These are phyloP conservation scores for Gonium pectorale DNA, from an alignment of 139 green algal genomes.

Conservation along the genomic window DNA sequence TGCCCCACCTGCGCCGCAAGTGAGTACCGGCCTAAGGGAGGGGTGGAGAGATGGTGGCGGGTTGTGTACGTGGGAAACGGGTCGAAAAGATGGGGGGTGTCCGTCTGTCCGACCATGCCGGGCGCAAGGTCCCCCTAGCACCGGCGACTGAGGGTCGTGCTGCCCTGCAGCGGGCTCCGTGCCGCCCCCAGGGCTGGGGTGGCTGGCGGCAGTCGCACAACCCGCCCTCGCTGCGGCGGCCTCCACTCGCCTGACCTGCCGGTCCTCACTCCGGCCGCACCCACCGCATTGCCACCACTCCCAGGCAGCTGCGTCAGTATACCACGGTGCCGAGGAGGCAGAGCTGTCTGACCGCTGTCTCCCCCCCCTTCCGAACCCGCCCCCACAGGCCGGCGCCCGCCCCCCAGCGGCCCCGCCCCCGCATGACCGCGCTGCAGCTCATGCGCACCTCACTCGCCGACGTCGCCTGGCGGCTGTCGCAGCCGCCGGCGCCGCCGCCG, in stretches of 20 bases:
- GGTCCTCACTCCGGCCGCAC: background rate
- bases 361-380: background rate
- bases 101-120: background rate
- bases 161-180: background rate
- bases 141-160: background rate
- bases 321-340: too few relatives aligned
- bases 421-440: constrained; percentile 3
- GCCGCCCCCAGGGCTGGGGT: background rate
- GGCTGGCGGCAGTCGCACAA: background rate
- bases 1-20: background rate
- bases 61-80: background rate
- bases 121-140: background rate
- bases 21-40: constrained; percentile 2
- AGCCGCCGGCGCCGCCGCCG: background rate
- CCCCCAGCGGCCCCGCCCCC: constrained; percentile 1
- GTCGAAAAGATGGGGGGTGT: background rate
- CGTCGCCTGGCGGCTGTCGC: background rate
- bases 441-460: background rate
- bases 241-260: background rate
- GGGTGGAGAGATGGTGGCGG: too few relatives aligned
- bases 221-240: background rate
- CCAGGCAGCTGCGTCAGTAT: background rate
- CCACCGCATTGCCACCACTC: background rate
- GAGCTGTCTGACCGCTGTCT: too few relatives aligned
- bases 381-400: background rate